Evolutionary conservation across 2,329 filamentous ascomycete genomes (phyloP).

Genomic region (Fusarium acutatum): DNA sequence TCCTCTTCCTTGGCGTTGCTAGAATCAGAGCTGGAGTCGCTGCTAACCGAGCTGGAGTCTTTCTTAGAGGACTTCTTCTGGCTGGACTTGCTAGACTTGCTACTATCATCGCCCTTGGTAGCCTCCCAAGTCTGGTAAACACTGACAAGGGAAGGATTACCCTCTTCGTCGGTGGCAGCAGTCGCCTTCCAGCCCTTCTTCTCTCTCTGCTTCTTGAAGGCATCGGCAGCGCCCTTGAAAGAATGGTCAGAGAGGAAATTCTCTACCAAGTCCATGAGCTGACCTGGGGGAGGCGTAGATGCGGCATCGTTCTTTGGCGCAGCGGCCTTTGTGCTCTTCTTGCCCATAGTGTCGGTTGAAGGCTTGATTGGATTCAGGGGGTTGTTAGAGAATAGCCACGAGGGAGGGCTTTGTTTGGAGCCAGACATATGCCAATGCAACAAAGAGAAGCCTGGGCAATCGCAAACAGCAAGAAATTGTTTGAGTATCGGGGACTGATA

Average conservation of each 20-base stretch:
- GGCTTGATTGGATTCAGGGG: conserved; percentile 32
- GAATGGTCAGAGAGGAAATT: conserved; percentile 72
- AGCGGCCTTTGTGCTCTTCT: conserved; percentile 38
- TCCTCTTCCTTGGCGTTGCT: conserved; percentile 48
- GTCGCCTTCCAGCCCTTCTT: conserved; percentile 57
- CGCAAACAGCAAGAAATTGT: conserved; percentile 6
- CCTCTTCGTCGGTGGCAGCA: conserved; percentile 18
- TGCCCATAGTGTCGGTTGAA: conserved; percentile 46
- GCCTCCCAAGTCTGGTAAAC: conserved; percentile 62
- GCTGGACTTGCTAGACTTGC: conserved; percentile 33
- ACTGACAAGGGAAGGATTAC: conserved; percentile 55
- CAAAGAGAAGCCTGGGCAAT: neutral
- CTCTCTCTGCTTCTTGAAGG: conserved; percentile 70
- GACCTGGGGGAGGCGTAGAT: conserved; percentile 56
- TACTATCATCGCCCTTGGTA: conserved; percentile 25
- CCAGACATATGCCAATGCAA: conserved; percentile 46
- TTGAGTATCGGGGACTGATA: neutral
- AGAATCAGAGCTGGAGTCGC: conserved; percentile 40
- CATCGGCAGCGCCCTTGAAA: conserved; percentile 68
- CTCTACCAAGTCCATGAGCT: conserved; percentile 73
- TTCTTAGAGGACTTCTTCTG: conserved; percentile 36
- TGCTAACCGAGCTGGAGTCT: conserved; percentile 26
- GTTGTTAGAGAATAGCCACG: conserved; percentile 57
- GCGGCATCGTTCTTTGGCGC: conserved; percentile 30
- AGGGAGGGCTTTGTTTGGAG: conserved; percentile 45